Percentiles rank a stretch among this genome's conserved stretches.
Evolutionary conservation across 306 rosid species (phyloP).

Genomic region (Castanospermum australe): DNA sequence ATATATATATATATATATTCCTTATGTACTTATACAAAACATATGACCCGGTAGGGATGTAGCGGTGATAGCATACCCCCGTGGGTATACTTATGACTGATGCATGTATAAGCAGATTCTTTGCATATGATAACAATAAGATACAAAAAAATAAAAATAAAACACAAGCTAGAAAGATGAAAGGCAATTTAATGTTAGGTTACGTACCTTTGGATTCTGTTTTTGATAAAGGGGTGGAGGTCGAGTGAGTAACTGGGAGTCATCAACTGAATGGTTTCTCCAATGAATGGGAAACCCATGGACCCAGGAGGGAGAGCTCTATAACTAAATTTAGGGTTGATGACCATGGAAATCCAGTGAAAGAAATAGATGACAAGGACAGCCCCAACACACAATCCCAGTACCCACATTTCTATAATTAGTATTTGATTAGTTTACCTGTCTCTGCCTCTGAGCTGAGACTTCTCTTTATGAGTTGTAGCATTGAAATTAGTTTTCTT

Average conservation of each 20-base stretch:
- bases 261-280: neutral
- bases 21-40: too few species aligned
- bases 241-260: neutral
- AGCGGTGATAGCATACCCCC: too few species aligned
- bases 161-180: neutral
- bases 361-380: neutral
- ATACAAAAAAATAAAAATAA: too few species aligned
- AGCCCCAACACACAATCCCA: neutral
- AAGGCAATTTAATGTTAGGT: too few species aligned
- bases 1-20: too few species aligned
- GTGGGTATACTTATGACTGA: too few species aligned
- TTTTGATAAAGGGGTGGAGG: neutral
- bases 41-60: neutral
- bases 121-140: too few species aligned
- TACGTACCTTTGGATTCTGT: neutral
- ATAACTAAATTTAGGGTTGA: neutral
- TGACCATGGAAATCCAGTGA: neutral
- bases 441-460: too few species aligned
- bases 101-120: neutral
- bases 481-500: too few species aligned
- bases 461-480: too few species aligned
- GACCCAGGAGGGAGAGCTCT: neutral
- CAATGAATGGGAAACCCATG: slow-evolving; percentile 1
- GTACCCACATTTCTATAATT: neutral
- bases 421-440: too few species aligned